phyloP scores from a whole-genome alignment of 2,329 filamentous ascomycete genomes.

The Verticillium isaacii region DNA sequence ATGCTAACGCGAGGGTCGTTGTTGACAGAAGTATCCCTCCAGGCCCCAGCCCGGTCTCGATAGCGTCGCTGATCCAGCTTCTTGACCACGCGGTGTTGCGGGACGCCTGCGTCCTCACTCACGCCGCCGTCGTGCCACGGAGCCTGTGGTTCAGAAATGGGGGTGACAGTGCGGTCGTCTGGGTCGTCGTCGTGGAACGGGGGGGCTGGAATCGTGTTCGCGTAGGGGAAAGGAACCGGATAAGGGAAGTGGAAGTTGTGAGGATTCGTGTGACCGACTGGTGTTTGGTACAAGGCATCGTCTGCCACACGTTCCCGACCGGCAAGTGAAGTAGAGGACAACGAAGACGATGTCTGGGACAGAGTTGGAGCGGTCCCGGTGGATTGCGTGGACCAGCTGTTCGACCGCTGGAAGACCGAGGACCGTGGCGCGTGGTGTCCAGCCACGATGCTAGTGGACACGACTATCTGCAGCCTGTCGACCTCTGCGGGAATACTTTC shows the following conservation, averaged over 20 bases:
- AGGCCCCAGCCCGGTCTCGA: slow-evolving; percentile 38
- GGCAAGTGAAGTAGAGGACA: background rate
- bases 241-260: slow-evolving; percentile 33
- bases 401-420: slow-evolving; percentile 47
- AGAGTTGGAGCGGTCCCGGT: slow-evolving; percentile 25
- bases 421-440: slow-evolving; percentile 25
- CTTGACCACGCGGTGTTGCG: slow-evolving; percentile 35
- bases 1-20: slow-evolving; percentile 36
- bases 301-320: slow-evolving; percentile 20
- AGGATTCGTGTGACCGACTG: slow-evolving; percentile 24
- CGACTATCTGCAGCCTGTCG: slow-evolving; percentile 34
- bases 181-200: slow-evolving; percentile 3
- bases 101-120: slow-evolving; percentile 21
- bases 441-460: slow-evolving; percentile 31
- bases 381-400: slow-evolving; percentile 41
- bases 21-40: slow-evolving; percentile 31
- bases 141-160: slow-evolving; percentile 5
- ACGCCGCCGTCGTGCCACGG: slow-evolving; percentile 1
- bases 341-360: slow-evolving; percentile 12
- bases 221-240: slow-evolving; percentile 10
- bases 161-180: slow-evolving; percentile 23
- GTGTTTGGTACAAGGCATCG: slow-evolving; percentile 22
- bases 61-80: slow-evolving; percentile 33
- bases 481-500: slow-evolving; percentile 34
- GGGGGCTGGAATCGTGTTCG: slow-evolving; percentile 16